Evolutionary conservation across 495 filamentous ascomycete species (phyloP).

Genomic region (Xylaria palmicola): DNA sequence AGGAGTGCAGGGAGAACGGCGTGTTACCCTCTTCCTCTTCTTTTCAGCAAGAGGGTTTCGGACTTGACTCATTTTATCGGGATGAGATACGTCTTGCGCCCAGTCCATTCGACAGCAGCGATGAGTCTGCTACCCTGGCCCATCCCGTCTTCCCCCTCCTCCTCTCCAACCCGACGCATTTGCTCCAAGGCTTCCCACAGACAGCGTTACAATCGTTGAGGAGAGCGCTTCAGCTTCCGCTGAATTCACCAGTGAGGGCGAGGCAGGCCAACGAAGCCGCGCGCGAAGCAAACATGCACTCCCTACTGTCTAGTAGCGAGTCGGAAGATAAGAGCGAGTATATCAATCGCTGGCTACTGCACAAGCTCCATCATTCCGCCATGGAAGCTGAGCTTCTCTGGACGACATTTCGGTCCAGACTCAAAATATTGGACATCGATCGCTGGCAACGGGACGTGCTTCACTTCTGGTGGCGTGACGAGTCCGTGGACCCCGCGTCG

Average conservation of each 20-base stretch:
- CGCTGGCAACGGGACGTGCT: conserved; percentile 50
- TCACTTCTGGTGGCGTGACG: conserved; percentile 42
- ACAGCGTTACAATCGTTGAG: conserved; percentile 26
- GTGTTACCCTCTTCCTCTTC: conserved; percentile 24
- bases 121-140: conserved; percentile 24
- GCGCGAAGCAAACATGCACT: conserved; percentile 29
- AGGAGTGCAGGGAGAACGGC: conserved; percentile 24
- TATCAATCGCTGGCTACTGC: conserved; percentile 50
- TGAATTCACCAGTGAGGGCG: conserved; percentile 16
- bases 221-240: conserved; percentile 22
- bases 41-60: conserved; percentile 26
- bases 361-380: conserved; percentile 43
- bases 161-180: conserved; percentile 27
- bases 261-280: conserved; percentile 26
- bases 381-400: conserved; percentile 45
- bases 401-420: conserved; percentile 31
- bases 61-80: conserved; percentile 20
- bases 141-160: conserved; percentile 29
- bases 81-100: conserved; percentile 27
- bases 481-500: conserved; percentile 26
- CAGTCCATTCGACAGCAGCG: conserved; percentile 22
- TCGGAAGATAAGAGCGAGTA: conserved; percentile 38
- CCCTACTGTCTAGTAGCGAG: conserved; percentile 16
- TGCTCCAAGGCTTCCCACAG: conserved; percentile 26
- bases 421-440: conserved; percentile 39